Conservation (phyloP, 2,329 filamentous ascomycete genomes). For the Hypocrella siamensis region DNA sequence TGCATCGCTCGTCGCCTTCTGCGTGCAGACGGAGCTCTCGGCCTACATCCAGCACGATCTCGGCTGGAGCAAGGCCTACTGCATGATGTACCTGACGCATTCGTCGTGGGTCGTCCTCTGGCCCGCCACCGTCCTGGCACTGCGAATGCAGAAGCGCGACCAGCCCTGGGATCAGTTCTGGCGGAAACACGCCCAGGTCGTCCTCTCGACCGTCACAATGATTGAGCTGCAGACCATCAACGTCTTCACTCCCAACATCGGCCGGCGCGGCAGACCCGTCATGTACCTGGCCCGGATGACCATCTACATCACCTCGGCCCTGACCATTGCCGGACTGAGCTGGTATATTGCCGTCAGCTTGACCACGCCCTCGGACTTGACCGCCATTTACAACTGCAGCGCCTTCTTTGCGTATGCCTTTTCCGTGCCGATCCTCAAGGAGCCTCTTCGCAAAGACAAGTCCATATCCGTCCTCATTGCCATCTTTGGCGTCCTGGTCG, state of each 20-base stretch:
- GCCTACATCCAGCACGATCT: slow-evolving; percentile 87
- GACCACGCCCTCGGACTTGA: slow-evolving; percentile 85
- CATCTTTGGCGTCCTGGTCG: slow-evolving; percentile 79
- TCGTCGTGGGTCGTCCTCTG: slow-evolving; percentile 85
- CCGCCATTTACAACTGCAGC: slow-evolving; percentile 97
- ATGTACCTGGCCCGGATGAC: slow-evolving; percentile 70
- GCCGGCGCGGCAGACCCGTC: slow-evolving; percentile 23
- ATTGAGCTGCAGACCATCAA: slow-evolving; percentile 66
- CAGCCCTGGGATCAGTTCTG: slow-evolving; percentile 77
- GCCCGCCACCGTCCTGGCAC: slow-evolving; percentile 66
- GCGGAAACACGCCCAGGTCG: slow-evolving; percentile 40
- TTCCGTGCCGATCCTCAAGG: slow-evolving; percentile 75
- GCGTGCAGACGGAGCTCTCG: slow-evolving; percentile 88
- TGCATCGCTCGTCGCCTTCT: slow-evolving; percentile 74
- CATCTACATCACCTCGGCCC: slow-evolving; percentile 63
- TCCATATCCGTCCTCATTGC: slow-evolving; percentile 74
- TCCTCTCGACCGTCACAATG: slow-evolving; percentile 55
- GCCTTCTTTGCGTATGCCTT: slow-evolving; percentile 98
- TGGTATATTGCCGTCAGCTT: slow-evolving; percentile 94
- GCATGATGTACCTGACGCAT: slow-evolving; percentile 97
- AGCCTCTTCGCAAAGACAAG: slow-evolving; percentile 74
- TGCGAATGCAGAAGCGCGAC: slow-evolving; percentile 65
- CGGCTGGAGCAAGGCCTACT: slow-evolving; percentile 97
- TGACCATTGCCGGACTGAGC: slow-evolving; percentile 80
- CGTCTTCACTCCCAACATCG: slow-evolving; percentile 28